These are phyloP conservation scores for Suhomyces canberraensis DNA, from an alignment of 805 yeast species.

Conservation along the genomic window DNA sequence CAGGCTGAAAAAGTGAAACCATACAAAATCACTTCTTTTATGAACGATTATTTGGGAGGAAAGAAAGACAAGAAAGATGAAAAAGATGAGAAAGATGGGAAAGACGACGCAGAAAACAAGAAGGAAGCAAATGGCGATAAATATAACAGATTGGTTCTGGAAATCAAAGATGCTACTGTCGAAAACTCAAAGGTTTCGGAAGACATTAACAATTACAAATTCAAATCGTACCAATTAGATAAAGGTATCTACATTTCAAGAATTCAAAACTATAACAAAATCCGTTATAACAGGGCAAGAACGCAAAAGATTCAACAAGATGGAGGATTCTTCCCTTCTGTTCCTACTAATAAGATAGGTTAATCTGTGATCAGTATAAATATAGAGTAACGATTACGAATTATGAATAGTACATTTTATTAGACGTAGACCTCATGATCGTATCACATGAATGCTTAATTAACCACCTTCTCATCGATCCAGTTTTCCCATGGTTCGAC, in stretches of 20 bases:
- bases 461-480: conserved; percentile 73
- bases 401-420: too few relatives aligned
- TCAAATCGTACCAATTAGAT: conserved; percentile 40
- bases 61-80: conserved; percentile 8
- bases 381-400: too few relatives aligned
- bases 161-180: neutral
- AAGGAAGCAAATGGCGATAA: conserved; percentile 13
- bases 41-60: conserved; percentile 13
- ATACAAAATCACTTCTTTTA: conserved; percentile 16
- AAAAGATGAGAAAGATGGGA: conserved; percentile 18
- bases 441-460: too few relatives aligned
- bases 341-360: conserved; percentile 10
- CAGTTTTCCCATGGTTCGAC: conserved; percentile 67
- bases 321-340: conserved; percentile 11
- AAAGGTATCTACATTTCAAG: conserved; percentile 41
- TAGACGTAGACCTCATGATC: too few relatives aligned
- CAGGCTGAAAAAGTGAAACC: conserved; percentile 31
- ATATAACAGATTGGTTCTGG: conserved; percentile 14
- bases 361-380: too few relatives aligned
- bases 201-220: conserved; percentile 25
- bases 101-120: conserved; percentile 19
- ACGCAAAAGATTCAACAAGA: conserved; percentile 12
- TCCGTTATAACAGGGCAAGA: conserved; percentile 16
- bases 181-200: conserved; percentile 1
- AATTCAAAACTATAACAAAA: conserved; percentile 34